Percentiles rank a stretch among this genome's conserved stretches.
Conservation (phyloP, 495 filamentous ascomycete genomes). For the Xylaria acuta region DNA sequence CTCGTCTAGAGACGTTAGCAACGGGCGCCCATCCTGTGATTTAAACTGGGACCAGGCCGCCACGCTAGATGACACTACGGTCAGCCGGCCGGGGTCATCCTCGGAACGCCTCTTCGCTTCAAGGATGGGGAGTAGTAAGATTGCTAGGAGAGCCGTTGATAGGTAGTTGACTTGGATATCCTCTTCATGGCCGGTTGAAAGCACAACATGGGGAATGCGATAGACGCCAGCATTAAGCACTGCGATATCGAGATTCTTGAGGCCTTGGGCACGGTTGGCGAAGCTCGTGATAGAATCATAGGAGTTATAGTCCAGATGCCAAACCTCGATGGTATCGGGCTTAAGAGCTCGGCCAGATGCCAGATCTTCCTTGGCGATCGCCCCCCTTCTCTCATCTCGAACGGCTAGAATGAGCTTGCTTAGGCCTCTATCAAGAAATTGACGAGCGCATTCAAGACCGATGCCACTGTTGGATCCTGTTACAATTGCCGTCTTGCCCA, state of each 20-base stretch:
- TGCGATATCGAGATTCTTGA: constrained; percentile 52
- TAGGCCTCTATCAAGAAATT: constrained; percentile 54
- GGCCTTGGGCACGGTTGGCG: constrained; percentile 40
- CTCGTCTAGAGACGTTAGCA: constrained; percentile 48
- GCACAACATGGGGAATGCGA: constrained; percentile 27
- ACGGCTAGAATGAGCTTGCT: constrained; percentile 59
- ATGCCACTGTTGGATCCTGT: constrained; percentile 62
- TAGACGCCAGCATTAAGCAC: constrained; percentile 58
- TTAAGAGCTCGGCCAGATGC: constrained; percentile 25
- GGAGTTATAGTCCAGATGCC: constrained; percentile 59
- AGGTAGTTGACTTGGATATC: constrained; percentile 61
- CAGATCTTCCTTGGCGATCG: constrained; percentile 43
- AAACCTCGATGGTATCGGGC: constrained; percentile 51
- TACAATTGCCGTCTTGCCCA: constrained; percentile 55
- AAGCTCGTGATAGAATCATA: constrained; percentile 53
- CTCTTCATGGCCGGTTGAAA: constrained; percentile 46
- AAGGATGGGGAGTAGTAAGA: constrained; percentile 43
- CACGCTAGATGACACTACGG: constrained; percentile 46
- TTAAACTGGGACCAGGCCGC: constrained; percentile 41
- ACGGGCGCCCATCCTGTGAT: constrained; percentile 25
- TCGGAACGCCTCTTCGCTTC: constrained; percentile 33
- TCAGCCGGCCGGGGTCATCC: constrained; percentile 33
- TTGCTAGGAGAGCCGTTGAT: constrained; percentile 51
- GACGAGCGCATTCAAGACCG: constrained; percentile 55
- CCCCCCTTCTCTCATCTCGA: constrained; percentile 49